Base-by-base conservation (phyloP, 192 early-diverging fungal species). In the Coemansia sp. region DNA sequence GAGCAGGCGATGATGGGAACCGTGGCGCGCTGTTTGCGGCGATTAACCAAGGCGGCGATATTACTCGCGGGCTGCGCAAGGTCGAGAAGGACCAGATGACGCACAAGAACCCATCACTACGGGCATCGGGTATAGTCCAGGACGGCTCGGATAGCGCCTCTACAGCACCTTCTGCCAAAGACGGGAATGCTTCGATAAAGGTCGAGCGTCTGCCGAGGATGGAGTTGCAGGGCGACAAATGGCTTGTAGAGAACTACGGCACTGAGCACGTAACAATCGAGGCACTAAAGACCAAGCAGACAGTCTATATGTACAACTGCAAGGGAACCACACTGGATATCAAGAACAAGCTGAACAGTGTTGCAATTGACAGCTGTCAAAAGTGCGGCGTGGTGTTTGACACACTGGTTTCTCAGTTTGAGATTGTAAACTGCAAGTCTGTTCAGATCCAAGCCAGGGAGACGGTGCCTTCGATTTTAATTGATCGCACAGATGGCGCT, bases 21-120 rank as follows among this genome's bases (percentile, higher is more conserved):
- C 76, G 71, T 54, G 78, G 84, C 21, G 86, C 89, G 0, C 84
- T 98, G 24, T 95, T 98, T 84, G 88, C 90, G 33, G 88, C 91
- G 52, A 76, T 98, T 68, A 96, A 95, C 86, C 85, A 89, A 54
- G 95, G 93, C 61, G 78, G 80, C 52, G 78, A 59, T 6, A 80
- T 92, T 61, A 91, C 92, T 3, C 57, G 88, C 31, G 91, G 90
- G n/a, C 81, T 99, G 70, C 89, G 92, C 56, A 95, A 96, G 76
- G 97, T 99, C 2, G 94, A 95, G 63, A 92, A 90, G 78, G 87
- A 85, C 64, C 90, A 98, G 77, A 98, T 97, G 96, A 98, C 94
- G 14, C 96, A 98, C 85, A 98, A 98, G 82, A 98, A 98, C 87
- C 96, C 96, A 1, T 84, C 85, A 17, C 76, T 98, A 21, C 89